These are phyloP conservation scores for Trametes villosa DNA, from an alignment of 768 basidiomycete species.

Conservation along the genomic window DNA sequence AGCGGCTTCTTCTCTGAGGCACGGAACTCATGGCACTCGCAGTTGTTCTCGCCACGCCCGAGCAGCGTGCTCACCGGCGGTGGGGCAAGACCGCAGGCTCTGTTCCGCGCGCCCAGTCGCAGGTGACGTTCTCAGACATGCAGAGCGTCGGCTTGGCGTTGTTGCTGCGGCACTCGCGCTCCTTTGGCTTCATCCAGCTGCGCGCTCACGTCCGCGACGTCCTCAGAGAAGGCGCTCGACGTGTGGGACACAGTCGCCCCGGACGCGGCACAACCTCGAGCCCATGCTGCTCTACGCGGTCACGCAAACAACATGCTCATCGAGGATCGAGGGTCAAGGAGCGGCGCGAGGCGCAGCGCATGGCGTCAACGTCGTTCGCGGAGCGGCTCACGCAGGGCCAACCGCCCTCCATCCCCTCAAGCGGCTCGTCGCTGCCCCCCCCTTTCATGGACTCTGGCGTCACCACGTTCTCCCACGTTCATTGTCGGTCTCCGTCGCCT, in stretches of 20 bases:
- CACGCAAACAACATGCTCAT: no score
- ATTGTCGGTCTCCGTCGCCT: constrained; percentile 38
- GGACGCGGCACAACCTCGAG: no score
- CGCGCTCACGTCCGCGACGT: constrained; percentile 77
- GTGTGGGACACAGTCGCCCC: constrained; percentile 93
- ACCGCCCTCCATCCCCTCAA: constrained; percentile 45
- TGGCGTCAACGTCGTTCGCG: no score
- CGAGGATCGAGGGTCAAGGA: no score
- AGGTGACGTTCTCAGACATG: constrained; percentile 80
- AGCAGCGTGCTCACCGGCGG: constrained; percentile 41
- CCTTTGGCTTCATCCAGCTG: constrained; percentile 79
- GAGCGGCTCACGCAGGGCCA: no score
- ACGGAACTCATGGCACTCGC: constrained; percentile 63
- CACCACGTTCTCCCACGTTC: constrained; percentile 42
- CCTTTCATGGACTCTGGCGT: constrained; percentile 45
- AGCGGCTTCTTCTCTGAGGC: constrained; percentile 53
- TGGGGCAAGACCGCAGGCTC: constrained; percentile 54
- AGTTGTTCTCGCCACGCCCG: constrained; percentile 44
- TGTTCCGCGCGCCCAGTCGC: constrained; percentile 74
- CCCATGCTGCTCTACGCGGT: no score
- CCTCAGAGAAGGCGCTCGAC: constrained; percentile 89
- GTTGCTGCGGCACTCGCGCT: constrained; percentile 65
- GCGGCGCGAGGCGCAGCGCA: no score
- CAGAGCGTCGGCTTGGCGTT: constrained; percentile 73
- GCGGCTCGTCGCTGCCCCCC: constrained; percentile 53